Conservation (phyloP, 352 stramenopile species). For the Globisporangium paddicum region DNA sequence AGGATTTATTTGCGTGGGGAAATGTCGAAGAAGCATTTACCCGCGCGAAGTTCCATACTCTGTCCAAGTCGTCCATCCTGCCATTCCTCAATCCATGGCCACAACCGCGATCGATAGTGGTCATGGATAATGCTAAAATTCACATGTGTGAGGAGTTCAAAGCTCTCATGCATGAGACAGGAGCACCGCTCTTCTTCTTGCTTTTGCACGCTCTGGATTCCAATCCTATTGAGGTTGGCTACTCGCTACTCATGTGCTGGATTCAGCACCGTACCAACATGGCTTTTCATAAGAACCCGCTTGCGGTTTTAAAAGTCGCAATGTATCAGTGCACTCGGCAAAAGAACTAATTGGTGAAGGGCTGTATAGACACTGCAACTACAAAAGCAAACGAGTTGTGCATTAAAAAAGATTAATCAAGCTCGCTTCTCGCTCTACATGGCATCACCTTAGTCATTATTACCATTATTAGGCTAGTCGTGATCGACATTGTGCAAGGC, state of each 20-base stretch:
- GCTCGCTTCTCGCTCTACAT: too few relatives aligned
- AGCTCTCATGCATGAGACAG: not conserved
- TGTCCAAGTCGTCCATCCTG: not conserved
- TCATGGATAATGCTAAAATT: slow-evolving; percentile 52
- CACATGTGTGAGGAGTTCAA: slow-evolving; percentile 92
- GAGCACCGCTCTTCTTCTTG: not conserved
- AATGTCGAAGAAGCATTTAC: not conserved
- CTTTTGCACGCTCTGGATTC: not conserved
- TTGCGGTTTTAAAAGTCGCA: not conserved
- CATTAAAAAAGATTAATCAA: not conserved
- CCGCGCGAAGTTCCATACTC: not conserved
- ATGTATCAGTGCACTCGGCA: not conserved
- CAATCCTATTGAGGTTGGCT: not conserved
- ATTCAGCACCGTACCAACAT: not conserved
- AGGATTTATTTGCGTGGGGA: not conserved
- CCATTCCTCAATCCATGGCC: slow-evolving; percentile 90
- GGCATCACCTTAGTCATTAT: too few relatives aligned
- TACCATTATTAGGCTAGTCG: too few relatives aligned
- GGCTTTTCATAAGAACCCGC: not conserved
- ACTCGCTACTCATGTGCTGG: not conserved
- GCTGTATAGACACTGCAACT: not conserved
- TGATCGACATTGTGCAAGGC: too few relatives aligned
- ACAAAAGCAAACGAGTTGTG: not conserved
- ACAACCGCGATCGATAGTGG: slow-evolving; percentile 63
- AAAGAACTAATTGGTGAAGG: not conserved